These are phyloP conservation scores for Mycena chlorophos DNA, from an alignment of 768 basidiomycete genomes.

Conservation along the genomic window DNA sequence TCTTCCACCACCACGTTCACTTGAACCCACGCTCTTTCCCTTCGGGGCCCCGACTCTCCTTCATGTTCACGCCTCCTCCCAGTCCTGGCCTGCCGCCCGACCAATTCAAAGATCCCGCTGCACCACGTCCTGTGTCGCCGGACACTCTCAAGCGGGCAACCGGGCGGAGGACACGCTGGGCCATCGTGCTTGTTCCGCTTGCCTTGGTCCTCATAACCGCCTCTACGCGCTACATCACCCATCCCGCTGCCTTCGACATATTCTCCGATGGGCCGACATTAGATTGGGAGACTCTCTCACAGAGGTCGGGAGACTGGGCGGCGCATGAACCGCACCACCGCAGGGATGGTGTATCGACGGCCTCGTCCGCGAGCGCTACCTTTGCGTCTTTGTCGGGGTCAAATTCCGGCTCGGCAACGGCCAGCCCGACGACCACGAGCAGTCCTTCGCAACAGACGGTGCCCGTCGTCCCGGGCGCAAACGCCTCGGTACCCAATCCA, in stretches of 20 bases:
- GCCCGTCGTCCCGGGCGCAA: conserved; percentile 50
- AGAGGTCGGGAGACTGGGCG: conserved; percentile 35
- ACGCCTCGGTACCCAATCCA: conserved; percentile 64
- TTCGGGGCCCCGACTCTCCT: conserved; percentile 7
- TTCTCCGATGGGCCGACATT: conserved; percentile 29
- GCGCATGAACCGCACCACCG: conserved; percentile 36
- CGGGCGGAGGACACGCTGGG: conserved; percentile 48
- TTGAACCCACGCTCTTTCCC: conserved; percentile 12
- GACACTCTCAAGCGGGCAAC: conserved; percentile 25
- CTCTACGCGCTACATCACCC: conserved; percentile 52
- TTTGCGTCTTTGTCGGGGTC: too few species aligned
- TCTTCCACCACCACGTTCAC: conserved; percentile 12
- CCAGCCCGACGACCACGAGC: background rate
- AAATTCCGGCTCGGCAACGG: background rate
- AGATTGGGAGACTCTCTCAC: conserved; percentile 32
- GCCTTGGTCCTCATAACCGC: conserved; percentile 54
- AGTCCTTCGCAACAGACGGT: conserved; percentile 28
- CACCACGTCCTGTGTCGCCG: too few species aligned
- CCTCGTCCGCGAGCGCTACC: too few species aligned
- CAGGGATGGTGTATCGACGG: too few species aligned
- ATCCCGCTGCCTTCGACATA: conserved; percentile 47
- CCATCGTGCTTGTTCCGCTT: conserved; percentile 57
- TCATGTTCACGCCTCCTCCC: conserved; percentile 37
- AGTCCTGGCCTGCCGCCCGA: conserved; percentile 32
- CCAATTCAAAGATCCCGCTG: conserved; percentile 2